Percentiles rank a stretch among this genome's conserved stretches.
Conservation (phyloP, 352 stramenopile species). For the Phytophthora citrophthora region DNA sequence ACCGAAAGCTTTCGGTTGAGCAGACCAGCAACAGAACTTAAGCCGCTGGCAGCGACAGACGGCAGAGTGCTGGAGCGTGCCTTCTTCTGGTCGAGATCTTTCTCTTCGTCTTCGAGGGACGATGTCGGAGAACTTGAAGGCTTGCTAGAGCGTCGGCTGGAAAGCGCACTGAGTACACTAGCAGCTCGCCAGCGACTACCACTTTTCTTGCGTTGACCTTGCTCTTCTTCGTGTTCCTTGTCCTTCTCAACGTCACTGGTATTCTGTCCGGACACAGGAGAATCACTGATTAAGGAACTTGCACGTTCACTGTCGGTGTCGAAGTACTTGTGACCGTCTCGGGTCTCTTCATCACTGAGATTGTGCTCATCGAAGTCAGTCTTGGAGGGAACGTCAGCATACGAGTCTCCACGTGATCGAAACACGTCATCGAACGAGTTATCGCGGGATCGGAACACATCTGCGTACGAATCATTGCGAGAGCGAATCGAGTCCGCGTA, state of each 20-base stretch:
- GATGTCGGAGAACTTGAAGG: slow-evolving; percentile 34
- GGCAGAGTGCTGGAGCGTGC: slow-evolving; percentile 27
- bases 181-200: slow-evolving; percentile 47
- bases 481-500: slow-evolving; percentile 30
- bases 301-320: slow-evolving; percentile 58
- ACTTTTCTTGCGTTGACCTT: slow-evolving; percentile 21
- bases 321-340: slow-evolving; percentile 46
- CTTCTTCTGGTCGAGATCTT: slow-evolving; percentile 34
- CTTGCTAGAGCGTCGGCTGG: slow-evolving; percentile 49
- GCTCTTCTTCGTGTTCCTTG: slow-evolving; percentile 18
- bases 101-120: slow-evolving; percentile 36
- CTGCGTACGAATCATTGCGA: slow-evolving; percentile 31
- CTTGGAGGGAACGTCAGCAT: slow-evolving; percentile 39
- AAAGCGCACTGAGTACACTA: slow-evolving; percentile 52
- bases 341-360: slow-evolving; percentile 30
- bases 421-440: slow-evolving; percentile 38
- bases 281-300: slow-evolving; percentile 45
- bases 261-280: slow-evolving; percentile 26
- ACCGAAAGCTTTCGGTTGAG: slow-evolving; percentile 38
- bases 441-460: slow-evolving; percentile 29
- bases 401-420: slow-evolving; percentile 29
- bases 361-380: slow-evolving; percentile 34
- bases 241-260: slow-evolving; percentile 24
- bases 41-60: slow-evolving; percentile 21
- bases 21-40: slow-evolving; percentile 39